A percentile compares a stretch with the other conserved stretches of the same genome.
Conservation (phyloP, 139 green algal species). For the Haematococcus sp. region DNA sequence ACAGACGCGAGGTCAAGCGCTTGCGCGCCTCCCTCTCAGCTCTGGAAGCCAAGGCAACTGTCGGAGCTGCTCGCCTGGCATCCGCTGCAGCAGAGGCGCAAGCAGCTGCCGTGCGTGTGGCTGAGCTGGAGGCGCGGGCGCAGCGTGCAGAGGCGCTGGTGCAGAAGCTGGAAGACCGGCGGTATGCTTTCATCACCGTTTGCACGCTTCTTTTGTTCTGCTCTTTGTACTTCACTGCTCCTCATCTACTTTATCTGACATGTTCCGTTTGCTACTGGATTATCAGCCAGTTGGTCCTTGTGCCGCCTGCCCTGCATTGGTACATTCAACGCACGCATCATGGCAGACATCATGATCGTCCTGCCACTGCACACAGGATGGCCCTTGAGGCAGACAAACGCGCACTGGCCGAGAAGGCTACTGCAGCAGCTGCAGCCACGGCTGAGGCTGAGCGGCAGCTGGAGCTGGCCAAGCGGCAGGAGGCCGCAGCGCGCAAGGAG, state of each 20-base stretch:
- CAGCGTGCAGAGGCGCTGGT: slow-evolving; percentile 23
- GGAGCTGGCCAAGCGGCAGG: background rate
- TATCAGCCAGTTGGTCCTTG: too few relatives aligned
- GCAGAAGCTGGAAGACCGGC: slow-evolving; percentile 33
- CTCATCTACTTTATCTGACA: too few relatives aligned
- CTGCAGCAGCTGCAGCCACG: background rate
- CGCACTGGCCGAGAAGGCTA: slow-evolving; percentile 11
- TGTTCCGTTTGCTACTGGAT: too few relatives aligned
- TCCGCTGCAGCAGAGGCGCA: background rate
- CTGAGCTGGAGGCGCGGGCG: background rate
- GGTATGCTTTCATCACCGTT: too few relatives aligned
- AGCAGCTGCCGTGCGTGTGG: background rate
- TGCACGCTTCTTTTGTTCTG: background rate
- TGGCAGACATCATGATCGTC: too few relatives aligned
- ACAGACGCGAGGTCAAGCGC: too few relatives aligned
- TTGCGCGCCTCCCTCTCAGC: too few relatives aligned
- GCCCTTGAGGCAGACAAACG: slow-evolving; percentile 31
- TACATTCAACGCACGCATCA: too few relatives aligned
- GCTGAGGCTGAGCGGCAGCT: slow-evolving; percentile 3
- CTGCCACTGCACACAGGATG: slow-evolving; percentile 11
- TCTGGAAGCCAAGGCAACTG: too few relatives aligned
- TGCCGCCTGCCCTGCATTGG: too few relatives aligned
- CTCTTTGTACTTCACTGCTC: background rate
- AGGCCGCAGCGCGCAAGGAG: slow-evolving; percentile 23
- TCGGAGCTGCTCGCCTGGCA: too few relatives aligned